Base-by-base conservation (phyloP, 2,329 filamentous ascomycete genomes). In the Emmonsiellopsis sp. region DNA sequence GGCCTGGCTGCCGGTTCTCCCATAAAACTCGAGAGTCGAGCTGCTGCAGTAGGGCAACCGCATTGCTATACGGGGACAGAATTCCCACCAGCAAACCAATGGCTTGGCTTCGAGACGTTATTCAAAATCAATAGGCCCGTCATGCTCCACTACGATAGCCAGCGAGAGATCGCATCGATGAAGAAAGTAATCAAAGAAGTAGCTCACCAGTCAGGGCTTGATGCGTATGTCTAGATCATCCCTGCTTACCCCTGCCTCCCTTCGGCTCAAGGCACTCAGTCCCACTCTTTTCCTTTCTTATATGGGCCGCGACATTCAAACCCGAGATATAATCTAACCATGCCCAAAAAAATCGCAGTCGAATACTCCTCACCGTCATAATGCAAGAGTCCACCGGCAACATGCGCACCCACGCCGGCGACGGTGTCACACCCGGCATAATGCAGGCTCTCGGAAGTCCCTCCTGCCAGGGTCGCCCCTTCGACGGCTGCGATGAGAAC, bases 311-410 rank as follows among this genome's bases (percentile, higher is more conserved):
- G 35, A 2, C 35, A 38, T 3, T n/a, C 35, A 38, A 38, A 10
- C 35, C 35, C 34, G 11, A 38, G 3, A 44, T 8, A 16, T 13
- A 4, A n/a, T 11, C 38, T 49, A 49, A 49, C 13, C 16, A 44
- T 1, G n/a, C n/a, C 26, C 38, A 35, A 35, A n/a, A 15, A 30
- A 30, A 31, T 2, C 8, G n/a, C 34, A 53, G 51, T 15, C 37
- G 26, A 8, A n/a, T 50, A 10, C n/a, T 53, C 15, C 44, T 53
- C n/a, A 7, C 44, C 7, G 20, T 50, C 8, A 53, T 53, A 20
- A 48, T 53, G 34, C 44, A 53, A 37, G 51, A 53, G 42, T 53
- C 51, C 20, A 35, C 2, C 1, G 51, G 51, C 13, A 37, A 53
- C 13, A 20, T 42, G 5, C 43, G 46, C 43, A 37, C 44, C 9